Conservation (phyloP, 1,284 basidiomycete species). For the Trichosporon sp. region DNA sequence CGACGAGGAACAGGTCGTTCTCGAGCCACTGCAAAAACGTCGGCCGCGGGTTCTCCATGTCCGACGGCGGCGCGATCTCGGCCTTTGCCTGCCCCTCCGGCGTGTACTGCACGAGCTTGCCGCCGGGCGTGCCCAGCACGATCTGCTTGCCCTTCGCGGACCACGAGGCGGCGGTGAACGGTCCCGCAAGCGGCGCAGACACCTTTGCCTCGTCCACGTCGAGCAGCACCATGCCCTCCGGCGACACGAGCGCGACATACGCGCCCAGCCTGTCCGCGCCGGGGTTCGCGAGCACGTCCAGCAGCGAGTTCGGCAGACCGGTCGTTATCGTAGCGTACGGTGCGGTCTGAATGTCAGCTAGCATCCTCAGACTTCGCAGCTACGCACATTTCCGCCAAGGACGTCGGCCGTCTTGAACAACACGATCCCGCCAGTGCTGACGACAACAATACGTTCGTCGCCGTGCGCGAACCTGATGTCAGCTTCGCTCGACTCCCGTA, state of each 20-base stretch:
- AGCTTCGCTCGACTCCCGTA: background rate
- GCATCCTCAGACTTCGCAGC: background rate
- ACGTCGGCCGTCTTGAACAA: constrained; percentile 37
- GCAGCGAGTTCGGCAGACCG: constrained; percentile 36
- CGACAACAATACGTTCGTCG: constrained; percentile 41
- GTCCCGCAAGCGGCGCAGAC: constrained; percentile 28
- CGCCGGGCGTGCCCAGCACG: constrained; percentile 51
- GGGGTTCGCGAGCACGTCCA: constrained; percentile 52
- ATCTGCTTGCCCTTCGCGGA: constrained; percentile 57
- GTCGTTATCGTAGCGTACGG: constrained; percentile 38
- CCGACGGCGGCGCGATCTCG: constrained; percentile 46
- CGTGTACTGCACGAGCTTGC: constrained; percentile 53
- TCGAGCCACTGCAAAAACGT: constrained; percentile 55
- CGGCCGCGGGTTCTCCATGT: constrained; percentile 34
- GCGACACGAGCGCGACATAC: constrained; percentile 45
- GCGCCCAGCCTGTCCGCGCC: constrained; percentile 40
- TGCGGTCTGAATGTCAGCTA: constrained; percentile 24
- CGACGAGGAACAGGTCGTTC: constrained; percentile 55
- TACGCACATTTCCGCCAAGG: constrained; percentile 37
- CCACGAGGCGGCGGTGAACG: constrained; percentile 52
- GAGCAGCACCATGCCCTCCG: constrained; percentile 39
- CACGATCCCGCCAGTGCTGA: constrained; percentile 28
- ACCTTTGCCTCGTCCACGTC: constrained; percentile 35
- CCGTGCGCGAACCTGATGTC: constrained; percentile 34
- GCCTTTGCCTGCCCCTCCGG: constrained; percentile 54